Percentiles rank a stretch among this genome's conserved stretches.
phyloP scores from a whole-genome alignment of 768 basidiomycete species.

The Chiua virens region DNA sequence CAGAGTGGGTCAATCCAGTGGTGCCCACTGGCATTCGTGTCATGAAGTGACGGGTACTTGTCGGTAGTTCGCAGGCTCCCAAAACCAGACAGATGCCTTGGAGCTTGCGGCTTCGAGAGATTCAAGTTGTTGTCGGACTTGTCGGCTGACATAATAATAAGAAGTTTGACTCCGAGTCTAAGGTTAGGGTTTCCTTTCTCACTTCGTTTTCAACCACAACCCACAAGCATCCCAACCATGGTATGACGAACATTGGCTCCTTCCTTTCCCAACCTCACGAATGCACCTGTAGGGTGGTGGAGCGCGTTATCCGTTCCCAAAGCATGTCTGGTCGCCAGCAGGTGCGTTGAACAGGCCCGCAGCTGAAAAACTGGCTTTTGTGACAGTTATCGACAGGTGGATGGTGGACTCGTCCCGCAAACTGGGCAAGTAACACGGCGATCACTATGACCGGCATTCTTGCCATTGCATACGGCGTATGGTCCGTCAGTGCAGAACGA shows the following conservation, averaged over 20 bases:
- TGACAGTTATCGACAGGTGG: slow-evolving; percentile 56
- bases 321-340: slow-evolving; percentile 93
- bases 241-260: background rate
- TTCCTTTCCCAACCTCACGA: background rate
- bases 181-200: no score
- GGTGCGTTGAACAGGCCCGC: slow-evolving; percentile 43
- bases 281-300: slow-evolving; percentile 65
- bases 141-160: no score
- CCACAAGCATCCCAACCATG: slow-evolving; percentile 8
- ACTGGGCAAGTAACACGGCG: slow-evolving; percentile 86
- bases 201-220: no score
- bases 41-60: no score
- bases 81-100: no score
- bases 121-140: no score
- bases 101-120: no score
- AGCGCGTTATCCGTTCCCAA: slow-evolving; percentile 88
- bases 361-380: background rate
- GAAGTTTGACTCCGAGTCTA: no score
- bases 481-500: slow-evolving; percentile 70
- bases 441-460: slow-evolving; percentile 70
- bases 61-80: no score
- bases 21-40: no score
- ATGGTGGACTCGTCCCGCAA: slow-evolving; percentile 92
- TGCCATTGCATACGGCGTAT: slow-evolving; percentile 63
- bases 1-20: no score